Conservation (phyloP, 345 rosid species). For the Acer saccharum region DNA sequence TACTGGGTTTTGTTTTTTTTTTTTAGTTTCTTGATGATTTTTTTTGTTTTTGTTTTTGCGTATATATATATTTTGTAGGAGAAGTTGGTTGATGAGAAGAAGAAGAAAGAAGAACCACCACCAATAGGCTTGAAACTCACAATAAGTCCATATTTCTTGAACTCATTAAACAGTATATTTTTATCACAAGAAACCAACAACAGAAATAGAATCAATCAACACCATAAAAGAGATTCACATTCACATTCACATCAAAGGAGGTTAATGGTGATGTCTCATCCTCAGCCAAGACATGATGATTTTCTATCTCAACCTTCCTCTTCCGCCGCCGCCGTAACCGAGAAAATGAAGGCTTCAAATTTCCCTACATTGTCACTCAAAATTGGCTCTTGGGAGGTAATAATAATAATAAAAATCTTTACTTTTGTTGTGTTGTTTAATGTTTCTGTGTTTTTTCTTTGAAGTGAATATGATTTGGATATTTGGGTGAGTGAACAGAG, state of each 20-base stretch:
- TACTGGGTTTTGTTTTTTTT: background rate
- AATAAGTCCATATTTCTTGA: background rate
- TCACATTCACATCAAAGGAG: background rate
- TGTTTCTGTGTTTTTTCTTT: background rate
- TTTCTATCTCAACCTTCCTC: background rate
- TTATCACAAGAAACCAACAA: background rate
- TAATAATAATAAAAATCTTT: background rate
- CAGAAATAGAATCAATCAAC: background rate
- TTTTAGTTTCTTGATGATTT: background rate
- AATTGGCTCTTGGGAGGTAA: conserved; percentile 58
- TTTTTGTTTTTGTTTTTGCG: background rate
- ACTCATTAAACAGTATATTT: background rate
- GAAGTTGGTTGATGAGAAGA: background rate
- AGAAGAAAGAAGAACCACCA: too few relatives aligned
- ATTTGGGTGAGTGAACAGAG: conserved; percentile 28
- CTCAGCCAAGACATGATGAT: background rate
- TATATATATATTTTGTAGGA: background rate
- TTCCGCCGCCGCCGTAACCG: background rate
- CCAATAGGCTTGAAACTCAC: background rate
- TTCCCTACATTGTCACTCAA: conserved; percentile 33
- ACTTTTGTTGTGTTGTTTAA: background rate
- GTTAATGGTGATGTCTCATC: background rate
- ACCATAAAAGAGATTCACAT: background rate
- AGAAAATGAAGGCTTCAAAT: conserved; percentile 46
- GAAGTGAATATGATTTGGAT: background rate